Evolutionary conservation across 208 protist species (phyloP).

Genomic region (Leishmania mexicana): DNA sequence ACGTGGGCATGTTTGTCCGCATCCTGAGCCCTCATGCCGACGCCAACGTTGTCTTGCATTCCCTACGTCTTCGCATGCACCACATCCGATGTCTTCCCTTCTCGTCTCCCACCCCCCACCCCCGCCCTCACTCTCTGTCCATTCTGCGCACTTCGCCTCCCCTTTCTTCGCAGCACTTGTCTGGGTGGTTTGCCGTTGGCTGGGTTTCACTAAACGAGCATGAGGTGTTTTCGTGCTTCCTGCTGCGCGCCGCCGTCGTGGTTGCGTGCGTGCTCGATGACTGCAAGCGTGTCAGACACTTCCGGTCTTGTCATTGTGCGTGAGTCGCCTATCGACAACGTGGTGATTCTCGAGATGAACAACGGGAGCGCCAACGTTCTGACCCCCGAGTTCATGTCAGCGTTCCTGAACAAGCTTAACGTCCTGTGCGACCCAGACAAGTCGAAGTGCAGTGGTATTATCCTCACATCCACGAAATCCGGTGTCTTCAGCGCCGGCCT

Average conservation of each 20-base stretch:
- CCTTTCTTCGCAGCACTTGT: neutral
- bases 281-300: neutral
- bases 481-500: conserved; percentile 67
- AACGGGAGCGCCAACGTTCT: conserved; percentile 53
- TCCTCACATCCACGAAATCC: conserved; percentile 59
- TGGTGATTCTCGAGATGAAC: conserved; percentile 66
- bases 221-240: neutral
- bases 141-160: too few relatives aligned
- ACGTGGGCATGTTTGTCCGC: neutral
- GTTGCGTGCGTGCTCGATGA: conserved; percentile 1
- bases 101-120: neutral
- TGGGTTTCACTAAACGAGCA: neutral
- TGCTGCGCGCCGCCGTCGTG: neutral
- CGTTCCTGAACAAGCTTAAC: conserved; percentile 46
- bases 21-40: neutral
- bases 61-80: too few relatives aligned
- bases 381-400: conserved; percentile 40
- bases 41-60: neutral
- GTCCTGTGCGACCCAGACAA: conserved; percentile 64
- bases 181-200: neutral
- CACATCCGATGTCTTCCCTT: neutral
- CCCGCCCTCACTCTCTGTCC: neutral
- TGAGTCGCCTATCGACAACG: conserved; percentile 52
- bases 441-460: conserved; percentile 47
- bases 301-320: conserved; percentile 31